phyloP scores from a whole-genome alignment of 805 yeast species.

The Wickerhamiella brachini region DNA sequence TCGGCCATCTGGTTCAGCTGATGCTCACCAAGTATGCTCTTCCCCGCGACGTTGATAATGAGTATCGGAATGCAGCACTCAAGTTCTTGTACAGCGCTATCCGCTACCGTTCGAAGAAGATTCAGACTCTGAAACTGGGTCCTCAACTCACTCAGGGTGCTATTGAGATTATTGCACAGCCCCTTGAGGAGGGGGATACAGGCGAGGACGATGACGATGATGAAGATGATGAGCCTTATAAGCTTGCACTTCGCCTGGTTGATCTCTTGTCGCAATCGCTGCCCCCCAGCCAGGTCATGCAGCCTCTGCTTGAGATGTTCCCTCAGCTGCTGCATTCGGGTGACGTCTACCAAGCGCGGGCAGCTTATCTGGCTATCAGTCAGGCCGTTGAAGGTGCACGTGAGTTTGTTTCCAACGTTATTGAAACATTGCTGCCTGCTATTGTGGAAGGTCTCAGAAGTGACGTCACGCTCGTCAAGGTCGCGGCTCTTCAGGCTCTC shows the following conservation, averaged over 20 bases:
- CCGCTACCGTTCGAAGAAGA: constrained; percentile 66
- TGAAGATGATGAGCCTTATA: constrained; percentile 71
- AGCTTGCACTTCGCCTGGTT: constrained; percentile 67
- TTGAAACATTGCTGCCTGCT: constrained; percentile 58
- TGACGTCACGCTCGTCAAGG: constrained; percentile 56
- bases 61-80: constrained; percentile 67
- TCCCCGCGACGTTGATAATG: constrained; percentile 55
- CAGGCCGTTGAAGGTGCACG: constrained; percentile 88
- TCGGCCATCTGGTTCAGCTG: constrained; percentile 54
- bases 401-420: constrained; percentile 68
- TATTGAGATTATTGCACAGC: constrained; percentile 59
- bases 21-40: constrained; percentile 57
- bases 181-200: constrained; percentile 53
- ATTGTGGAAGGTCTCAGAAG: constrained; percentile 69
- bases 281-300: constrained; percentile 86
- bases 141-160: constrained; percentile 64
- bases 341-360: constrained; percentile 74
- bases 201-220: constrained; percentile 68
- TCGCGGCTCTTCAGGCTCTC: constrained; percentile 75
- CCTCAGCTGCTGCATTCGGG: constrained; percentile 32
- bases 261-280: constrained; percentile 67
- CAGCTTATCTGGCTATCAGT: constrained; percentile 69
- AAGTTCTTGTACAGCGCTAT: constrained; percentile 72
- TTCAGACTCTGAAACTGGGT: constrained; percentile 70
- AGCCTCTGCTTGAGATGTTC: constrained; percentile 48